Percentiles rank a stretch among this genome's conserved stretches.
Evolutionary conservation across 768 basidiomycete species (phyloP).

Genomic region (Fistulinella prunicolor): DNA sequence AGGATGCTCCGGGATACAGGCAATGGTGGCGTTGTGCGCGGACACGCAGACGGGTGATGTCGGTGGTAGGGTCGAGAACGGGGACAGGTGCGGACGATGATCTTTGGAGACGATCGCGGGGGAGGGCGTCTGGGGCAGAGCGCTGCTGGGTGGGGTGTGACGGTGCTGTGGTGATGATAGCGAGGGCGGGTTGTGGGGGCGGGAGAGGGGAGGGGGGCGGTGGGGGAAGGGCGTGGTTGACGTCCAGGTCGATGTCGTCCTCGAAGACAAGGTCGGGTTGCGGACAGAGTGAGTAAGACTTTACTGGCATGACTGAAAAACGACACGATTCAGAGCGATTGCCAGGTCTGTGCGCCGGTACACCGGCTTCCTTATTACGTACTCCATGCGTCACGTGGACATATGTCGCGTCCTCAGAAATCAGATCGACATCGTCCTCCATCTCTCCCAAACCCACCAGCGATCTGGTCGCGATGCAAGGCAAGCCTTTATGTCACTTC

Average conservation of each 20-base stretch:
- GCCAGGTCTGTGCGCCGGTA: conserved; percentile 14
- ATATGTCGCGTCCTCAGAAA: too few species aligned
- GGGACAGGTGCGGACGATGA: conserved; percentile 8
- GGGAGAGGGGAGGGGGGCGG: too few species aligned
- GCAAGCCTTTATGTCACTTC: neutral
- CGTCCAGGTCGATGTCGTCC: conserved; percentile 37
- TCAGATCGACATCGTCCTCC: too few species aligned
- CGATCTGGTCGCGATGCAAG: too few species aligned
- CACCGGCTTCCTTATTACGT: neutral
- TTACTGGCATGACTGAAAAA: conserved; percentile 25
- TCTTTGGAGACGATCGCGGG: conserved; percentile 14
- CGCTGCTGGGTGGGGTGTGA: too few species aligned
- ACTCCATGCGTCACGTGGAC: conserved; percentile 18
- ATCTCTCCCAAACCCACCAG: too few species aligned
- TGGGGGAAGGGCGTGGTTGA: too few species aligned
- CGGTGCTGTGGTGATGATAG: neutral
- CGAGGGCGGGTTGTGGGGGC: neutral
- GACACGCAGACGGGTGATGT: conserved; percentile 76
- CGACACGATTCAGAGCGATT: conserved; percentile 12
- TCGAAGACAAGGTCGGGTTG: conserved; percentile 29
- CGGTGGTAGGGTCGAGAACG: conserved; percentile 54
- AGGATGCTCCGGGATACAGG: conserved; percentile 84
- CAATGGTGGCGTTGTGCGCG: conserved; percentile 72
- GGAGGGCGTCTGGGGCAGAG: neutral
- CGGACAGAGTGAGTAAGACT: conserved; percentile 14